These are phyloP conservation scores for Rhizomucor miehei DNA, from an alignment of 371 early-diverging fungal species.

Conservation along the genomic window DNA sequence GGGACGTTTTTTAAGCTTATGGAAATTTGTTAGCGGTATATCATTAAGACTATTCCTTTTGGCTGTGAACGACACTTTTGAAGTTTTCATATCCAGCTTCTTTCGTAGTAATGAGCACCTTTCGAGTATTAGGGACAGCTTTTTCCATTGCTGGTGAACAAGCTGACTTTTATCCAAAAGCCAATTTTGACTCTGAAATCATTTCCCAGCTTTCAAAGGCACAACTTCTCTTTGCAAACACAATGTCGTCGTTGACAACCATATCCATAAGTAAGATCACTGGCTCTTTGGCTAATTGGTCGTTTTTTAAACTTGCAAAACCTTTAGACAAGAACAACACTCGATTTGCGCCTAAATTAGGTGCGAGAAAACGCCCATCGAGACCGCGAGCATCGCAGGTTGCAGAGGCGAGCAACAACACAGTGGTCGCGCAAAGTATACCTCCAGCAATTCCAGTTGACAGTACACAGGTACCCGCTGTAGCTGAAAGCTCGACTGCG, in stretches of 20 bases:
- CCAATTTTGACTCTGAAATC: too few relatives aligned
- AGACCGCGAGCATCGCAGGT: neutral
- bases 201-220: too few relatives aligned
- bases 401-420: neutral
- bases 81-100: too few relatives aligned
- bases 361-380: slow-evolving; percentile 1
- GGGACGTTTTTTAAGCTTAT: too few relatives aligned
- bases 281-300: neutral
- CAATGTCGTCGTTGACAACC: slow-evolving; percentile 27
- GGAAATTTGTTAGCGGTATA: too few relatives aligned
- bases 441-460: neutral
- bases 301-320: neutral
- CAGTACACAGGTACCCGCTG: neutral
- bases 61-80: too few relatives aligned
- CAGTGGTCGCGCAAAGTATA: neutral
- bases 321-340: slow-evolving; percentile 23
- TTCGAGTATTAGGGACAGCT: too few relatives aligned
- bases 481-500: neutral
- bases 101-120: too few relatives aligned
- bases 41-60: too few relatives aligned
- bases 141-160: too few relatives aligned
- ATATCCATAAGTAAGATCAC: slow-evolving; percentile 22
- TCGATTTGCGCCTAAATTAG: slow-evolving; percentile 28
- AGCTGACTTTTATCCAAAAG: too few relatives aligned
- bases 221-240: too few relatives aligned